Percentiles rank a stretch among this genome's conserved stretches.
Conservation (phyloP, 1,284 basidiomycete genomes). For the Boletus mariae region DNA sequence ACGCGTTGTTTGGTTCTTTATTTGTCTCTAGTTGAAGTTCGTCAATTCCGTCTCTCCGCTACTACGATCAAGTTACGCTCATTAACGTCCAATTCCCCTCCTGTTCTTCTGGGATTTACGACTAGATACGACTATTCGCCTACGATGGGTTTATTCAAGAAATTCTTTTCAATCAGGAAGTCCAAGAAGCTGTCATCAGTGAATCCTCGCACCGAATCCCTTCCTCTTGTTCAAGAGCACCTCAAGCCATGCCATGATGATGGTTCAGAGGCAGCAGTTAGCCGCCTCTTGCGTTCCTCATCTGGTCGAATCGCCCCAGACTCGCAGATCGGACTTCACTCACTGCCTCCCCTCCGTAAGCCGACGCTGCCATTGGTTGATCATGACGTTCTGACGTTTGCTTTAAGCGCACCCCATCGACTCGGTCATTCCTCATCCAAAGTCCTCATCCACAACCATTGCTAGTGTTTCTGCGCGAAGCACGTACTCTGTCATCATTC, state of each 20-base stretch:
- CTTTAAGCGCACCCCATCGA: slow-evolving; percentile 64
- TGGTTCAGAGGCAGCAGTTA: slow-evolving; percentile 57
- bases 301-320: slow-evolving; percentile 60
- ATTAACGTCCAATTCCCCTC: slow-evolving; percentile 21
- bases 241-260: slow-evolving; percentile 30
- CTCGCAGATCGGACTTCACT: slow-evolving; percentile 50
- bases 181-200: slow-evolving; percentile 40
- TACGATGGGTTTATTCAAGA: slow-evolving; percentile 67
- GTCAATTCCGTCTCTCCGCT: slow-evolving; percentile 1
- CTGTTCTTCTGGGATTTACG: slow-evolving; percentile 19
- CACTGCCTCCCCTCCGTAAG: slow-evolving; percentile 68
- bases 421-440: slow-evolving; percentile 45
- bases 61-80: slow-evolving; percentile 25
- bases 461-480: slow-evolving; percentile 51
- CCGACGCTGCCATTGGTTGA: slow-evolving; percentile 8
- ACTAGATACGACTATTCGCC: slow-evolving; percentile 24
- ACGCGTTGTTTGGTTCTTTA: slow-evolving; percentile 35
- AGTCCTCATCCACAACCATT: slow-evolving; percentile 45
- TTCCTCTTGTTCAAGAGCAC: slow-evolving; percentile 11
- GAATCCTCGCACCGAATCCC: slow-evolving; percentile 6
- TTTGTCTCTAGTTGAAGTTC: slow-evolving; percentile 46
- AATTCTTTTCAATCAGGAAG: slow-evolving; percentile 67
- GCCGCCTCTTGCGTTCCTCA: slow-evolving; percentile 64
- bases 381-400: background rate
- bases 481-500: slow-evolving; percentile 68